phyloP scores from a whole-genome alignment of 495 filamentous ascomycete species.

The Hypoxylon crocopeplum region DNA sequence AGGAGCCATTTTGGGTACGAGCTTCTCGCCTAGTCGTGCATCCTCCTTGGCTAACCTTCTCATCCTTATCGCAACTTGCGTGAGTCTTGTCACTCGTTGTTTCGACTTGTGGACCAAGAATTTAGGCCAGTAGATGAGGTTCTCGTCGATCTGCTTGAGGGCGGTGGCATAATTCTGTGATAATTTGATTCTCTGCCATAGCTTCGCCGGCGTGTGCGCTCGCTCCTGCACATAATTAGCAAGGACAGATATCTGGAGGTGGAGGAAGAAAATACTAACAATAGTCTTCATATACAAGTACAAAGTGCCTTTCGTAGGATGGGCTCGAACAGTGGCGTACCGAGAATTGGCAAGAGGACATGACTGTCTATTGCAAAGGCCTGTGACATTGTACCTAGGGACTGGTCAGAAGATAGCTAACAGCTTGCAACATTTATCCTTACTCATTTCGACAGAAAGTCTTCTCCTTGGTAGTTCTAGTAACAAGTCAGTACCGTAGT shows the following conservation, averaged over 20 bases:
- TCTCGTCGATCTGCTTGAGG: slow-evolving; percentile 84
- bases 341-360: slow-evolving; percentile 95
- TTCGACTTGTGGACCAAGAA: slow-evolving; percentile 95
- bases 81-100: slow-evolving; percentile 91
- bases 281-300: slow-evolving; percentile 98
- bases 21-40: slow-evolving; percentile 84
- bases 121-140: slow-evolving; percentile 94
- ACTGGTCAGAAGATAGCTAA: neutral
- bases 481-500: slow-evolving; percentile 27
- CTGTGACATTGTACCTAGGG: slow-evolving; percentile 66
- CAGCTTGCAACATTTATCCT: slow-evolving; percentile 34
- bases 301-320: slow-evolving; percentile 79
- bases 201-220: slow-evolving; percentile 85
- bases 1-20: slow-evolving; percentile 90
- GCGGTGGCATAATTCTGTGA: slow-evolving; percentile 90
- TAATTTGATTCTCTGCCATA: slow-evolving; percentile 94
- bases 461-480: slow-evolving; percentile 85
- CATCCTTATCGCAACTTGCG: slow-evolving; percentile 90
- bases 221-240: slow-evolving; percentile 60
- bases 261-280: slow-evolving; percentile 16
- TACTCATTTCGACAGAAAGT: slow-evolving; percentile 97
- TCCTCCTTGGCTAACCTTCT: slow-evolving; percentile 85
- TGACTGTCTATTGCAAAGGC: slow-evolving; percentile 92
- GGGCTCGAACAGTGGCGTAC: slow-evolving; percentile 90
- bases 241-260: neutral